A percentile compares a stretch with the other conserved stretches of the same genome.
Conservation (phyloP, 441 rosid species). For the Flueggea neowawraea region DNA sequence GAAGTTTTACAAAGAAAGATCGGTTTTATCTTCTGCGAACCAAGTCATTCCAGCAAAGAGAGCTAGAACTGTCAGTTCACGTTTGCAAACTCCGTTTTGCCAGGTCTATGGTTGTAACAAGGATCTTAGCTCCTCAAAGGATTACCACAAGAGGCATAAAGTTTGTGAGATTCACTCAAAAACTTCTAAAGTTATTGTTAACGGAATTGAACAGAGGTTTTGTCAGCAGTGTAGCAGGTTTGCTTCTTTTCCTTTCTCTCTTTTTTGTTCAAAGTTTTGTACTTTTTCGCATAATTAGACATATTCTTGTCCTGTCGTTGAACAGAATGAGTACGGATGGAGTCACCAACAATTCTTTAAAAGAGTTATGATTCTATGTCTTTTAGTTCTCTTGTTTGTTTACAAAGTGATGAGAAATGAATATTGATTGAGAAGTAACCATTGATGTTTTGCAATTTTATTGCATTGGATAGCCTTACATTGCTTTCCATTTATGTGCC, state of each 20-base stretch:
- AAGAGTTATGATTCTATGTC: no score
- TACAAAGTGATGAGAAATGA: no score
- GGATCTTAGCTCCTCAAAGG: slow-evolving; percentile 73
- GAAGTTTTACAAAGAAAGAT: slow-evolving; percentile 25
- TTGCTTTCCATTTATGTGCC: no score
- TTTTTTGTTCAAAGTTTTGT: neutral
- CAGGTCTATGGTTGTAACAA: slow-evolving; percentile 78
- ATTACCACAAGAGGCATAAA: slow-evolving; percentile 85
- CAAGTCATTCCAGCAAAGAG: slow-evolving; percentile 37
- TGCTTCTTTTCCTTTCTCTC: slow-evolving; percentile 9
- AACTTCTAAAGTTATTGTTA: slow-evolving; percentile 73
- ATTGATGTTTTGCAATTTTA: no score
- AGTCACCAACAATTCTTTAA: no score
- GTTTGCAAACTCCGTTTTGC: slow-evolving; percentile 49
- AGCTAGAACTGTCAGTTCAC: slow-evolving; percentile 33
- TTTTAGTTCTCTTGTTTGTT: no score
- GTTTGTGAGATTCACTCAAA: slow-evolving; percentile 90
- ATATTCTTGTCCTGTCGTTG: no score
- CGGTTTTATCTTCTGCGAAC: slow-evolving; percentile 23
- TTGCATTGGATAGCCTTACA: no score
- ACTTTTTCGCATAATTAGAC: neutral
- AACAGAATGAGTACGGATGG: no score
- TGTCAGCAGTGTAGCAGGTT: slow-evolving; percentile 99
- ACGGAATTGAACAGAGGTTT: slow-evolving; percentile 83
- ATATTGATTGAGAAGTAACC: no score